Conservation (phyloP, 2,329 filamentous ascomycete genomes). For the Coniochaeta pulveracea region DNA sequence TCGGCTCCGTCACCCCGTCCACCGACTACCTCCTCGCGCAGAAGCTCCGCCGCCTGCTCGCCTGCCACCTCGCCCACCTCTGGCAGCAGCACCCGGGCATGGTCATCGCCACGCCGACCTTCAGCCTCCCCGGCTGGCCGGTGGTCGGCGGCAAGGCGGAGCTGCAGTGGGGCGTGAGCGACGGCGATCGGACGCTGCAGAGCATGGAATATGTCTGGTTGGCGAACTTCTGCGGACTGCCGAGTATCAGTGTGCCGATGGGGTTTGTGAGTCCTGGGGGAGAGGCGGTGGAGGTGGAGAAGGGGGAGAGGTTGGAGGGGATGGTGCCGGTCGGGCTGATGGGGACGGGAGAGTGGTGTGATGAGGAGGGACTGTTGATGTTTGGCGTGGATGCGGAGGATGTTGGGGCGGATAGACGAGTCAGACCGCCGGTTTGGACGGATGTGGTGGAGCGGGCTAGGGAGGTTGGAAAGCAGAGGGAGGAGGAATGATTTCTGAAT, state of each 20-base stretch:
- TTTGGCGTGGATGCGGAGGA: slow-evolving; percentile 36
- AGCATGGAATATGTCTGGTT: slow-evolving; percentile 40
- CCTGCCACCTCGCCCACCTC: slow-evolving; percentile 59
- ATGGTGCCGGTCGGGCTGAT: slow-evolving; percentile 42
- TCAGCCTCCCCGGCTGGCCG: slow-evolving; percentile 33
- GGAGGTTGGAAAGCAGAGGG: slow-evolving; percentile 7
- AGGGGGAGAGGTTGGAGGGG: slow-evolving; percentile 20
- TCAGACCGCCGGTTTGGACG: slow-evolving; percentile 28
- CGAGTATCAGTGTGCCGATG: slow-evolving; percentile 30
- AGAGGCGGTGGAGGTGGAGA: slow-evolving; percentile 18
- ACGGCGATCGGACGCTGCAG: slow-evolving; percentile 32
- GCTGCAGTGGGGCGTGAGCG: slow-evolving; percentile 28
- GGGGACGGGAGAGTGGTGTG: slow-evolving; percentile 43
- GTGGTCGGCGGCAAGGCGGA: slow-evolving; percentile 23
- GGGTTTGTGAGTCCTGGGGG: slow-evolving; percentile 28
- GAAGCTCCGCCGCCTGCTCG: slow-evolving; percentile 55
- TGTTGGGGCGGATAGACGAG: slow-evolving; percentile 20
- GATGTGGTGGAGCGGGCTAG: slow-evolving; percentile 29
- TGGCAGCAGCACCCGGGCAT: slow-evolving; percentile 56
- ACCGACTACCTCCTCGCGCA: slow-evolving; percentile 60
- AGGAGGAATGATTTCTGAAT: slow-evolving; percentile 6
- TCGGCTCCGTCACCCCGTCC: slow-evolving; percentile 50
- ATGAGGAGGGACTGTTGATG: slow-evolving; percentile 33
- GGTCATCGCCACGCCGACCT: slow-evolving; percentile 61
- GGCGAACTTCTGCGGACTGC: slow-evolving; percentile 37